Conservation (phyloP, 176 grass and related monocot species). For the Tillandsia fasciculata region DNA sequence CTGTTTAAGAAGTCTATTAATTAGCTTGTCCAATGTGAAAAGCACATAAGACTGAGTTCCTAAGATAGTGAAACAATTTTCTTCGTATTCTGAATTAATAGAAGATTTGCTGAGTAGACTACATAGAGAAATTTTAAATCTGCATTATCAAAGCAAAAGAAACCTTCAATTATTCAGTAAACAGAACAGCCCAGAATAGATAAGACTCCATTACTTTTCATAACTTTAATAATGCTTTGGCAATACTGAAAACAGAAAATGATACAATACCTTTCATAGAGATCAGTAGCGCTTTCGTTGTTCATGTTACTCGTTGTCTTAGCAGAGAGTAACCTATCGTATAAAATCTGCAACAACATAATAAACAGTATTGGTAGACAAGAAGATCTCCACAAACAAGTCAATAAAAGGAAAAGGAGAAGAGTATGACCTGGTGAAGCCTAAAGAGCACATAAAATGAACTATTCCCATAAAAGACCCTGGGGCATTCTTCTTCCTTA, state of each 20-base stretch:
- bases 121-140: slow-evolving; percentile 27
- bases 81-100: slow-evolving; percentile 26
- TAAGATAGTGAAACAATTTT: slow-evolving; percentile 26
- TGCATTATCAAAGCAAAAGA: slow-evolving; percentile 11
- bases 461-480: not conserved
- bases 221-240: no score
- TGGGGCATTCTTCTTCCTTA: not conserved
- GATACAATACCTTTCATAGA: slow-evolving; percentile 34
- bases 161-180: slow-evolving; percentile 3
- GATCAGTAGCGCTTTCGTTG: slow-evolving; percentile 2
- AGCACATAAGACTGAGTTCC: slow-evolving; percentile 34
- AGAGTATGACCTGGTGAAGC: slow-evolving; percentile 36
- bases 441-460: slow-evolving; percentile 8
- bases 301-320: slow-evolving; percentile 1
- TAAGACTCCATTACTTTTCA: not conserved
- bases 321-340: slow-evolving; percentile 27
- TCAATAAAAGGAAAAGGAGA: not conserved
- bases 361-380: slow-evolving; percentile 3
- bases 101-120: slow-evolving; percentile 17
- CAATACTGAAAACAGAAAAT: not conserved
- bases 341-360: slow-evolving; percentile 24
- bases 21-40: slow-evolving; percentile 37
- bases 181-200: not conserved
- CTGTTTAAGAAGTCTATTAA: slow-evolving; percentile 26
- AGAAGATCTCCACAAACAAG: slow-evolving; percentile 2